Evolutionary conservation across 768 basidiomycete genomes (phyloP), one percentile per base, ranked within the genome.

Genomic region (Cystofilobasidium macerans): DNA sequence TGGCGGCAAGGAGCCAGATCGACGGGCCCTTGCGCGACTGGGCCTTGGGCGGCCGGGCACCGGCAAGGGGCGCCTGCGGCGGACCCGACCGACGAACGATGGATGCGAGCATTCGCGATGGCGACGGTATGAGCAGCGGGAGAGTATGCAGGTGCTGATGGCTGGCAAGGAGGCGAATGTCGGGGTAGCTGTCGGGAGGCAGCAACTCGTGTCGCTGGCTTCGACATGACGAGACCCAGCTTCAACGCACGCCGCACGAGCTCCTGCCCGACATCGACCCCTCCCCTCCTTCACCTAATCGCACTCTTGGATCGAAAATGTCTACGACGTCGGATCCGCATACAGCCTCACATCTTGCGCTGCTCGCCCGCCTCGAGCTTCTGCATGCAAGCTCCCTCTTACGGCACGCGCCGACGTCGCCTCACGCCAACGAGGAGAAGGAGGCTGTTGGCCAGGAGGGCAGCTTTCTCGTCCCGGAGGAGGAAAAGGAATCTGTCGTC

Each of bases 351-450:
- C 65, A 67, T 30, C 65, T 67, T 11, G 65, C 65, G 28, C 13
- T 67, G 36, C 58, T 67, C 24, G 65, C 65, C 20, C 48, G 59
- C 3, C 51, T 67, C 36, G 65, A 67, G 51, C 58, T 61, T 22
- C 58, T 67, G 28, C 59, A 61, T n/a, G 26, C 54, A 33, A 61
- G 59, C 7, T 35, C 56, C 22, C 42, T 64, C n/a, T 57, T 66
- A 28, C 42, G 45, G 11, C 32, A 57, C 33, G 28, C n/a, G 30
- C 33, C 33, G 24, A 38, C 57, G 24, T 38, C 43, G 26, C 28
- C 28, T 28, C 42, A 33, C 32, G 22, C 40, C 43, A 26, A 26
- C 13, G 47, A 30, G 12, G 24, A 45, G 33, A 36, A 38, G 20
- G 57, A 35, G 6, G 24, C 18, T 22, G 40, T 59, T 7, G 57